Conservation (phyloP, 805 yeast genomes). For the Peterozyma toletana region DNA sequence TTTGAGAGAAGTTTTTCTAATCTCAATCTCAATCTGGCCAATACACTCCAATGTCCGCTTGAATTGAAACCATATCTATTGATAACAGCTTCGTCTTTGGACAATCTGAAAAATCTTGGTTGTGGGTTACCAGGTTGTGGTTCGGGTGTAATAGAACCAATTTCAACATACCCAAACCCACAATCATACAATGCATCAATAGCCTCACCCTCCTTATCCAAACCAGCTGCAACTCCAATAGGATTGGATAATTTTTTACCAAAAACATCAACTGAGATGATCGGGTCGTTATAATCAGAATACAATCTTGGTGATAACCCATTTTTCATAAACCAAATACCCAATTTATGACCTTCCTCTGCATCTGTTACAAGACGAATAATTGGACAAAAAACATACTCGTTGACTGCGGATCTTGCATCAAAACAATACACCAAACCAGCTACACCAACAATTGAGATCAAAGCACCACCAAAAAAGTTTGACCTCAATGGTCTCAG, state of each 20-base stretch:
- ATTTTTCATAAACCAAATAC: conserved; percentile 60
- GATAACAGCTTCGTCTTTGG: conserved; percentile 82
- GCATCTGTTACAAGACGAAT: conserved; percentile 67
- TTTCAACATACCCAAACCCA: conserved; percentile 88
- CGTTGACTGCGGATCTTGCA: conserved; percentile 77
- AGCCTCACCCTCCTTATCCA: conserved; percentile 91
- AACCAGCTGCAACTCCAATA: conserved; percentile 91
- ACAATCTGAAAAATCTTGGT: conserved; percentile 85
- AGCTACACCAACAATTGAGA: conserved; percentile 19
- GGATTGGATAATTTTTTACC: conserved; percentile 66
- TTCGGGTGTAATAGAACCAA: conserved; percentile 88
- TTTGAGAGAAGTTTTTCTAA: conserved; percentile 32
- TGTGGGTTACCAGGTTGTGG: conserved; percentile 94
- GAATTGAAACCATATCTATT: conserved; percentile 96
- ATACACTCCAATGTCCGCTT: conserved; percentile 72
- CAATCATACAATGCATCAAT: conserved; percentile 69
- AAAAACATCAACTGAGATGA: conserved; percentile 55
- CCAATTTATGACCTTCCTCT: conserved; percentile 79
- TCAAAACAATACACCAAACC: conserved; percentile 56
- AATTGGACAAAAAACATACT: conserved; percentile 73
- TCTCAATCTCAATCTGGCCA: conserved; percentile 61
- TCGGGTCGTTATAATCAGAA: conserved; percentile 43
- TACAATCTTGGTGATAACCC: conserved; percentile 61
- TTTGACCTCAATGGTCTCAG: conserved; percentile 3
- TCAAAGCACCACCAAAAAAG: conserved; percentile 3